A percentile compares a stretch with the other conserved stretches of the same genome.
phyloP scores from a whole-genome alignment of 768 basidiomycete genomes.

The Termitomyces heimii region DNA sequence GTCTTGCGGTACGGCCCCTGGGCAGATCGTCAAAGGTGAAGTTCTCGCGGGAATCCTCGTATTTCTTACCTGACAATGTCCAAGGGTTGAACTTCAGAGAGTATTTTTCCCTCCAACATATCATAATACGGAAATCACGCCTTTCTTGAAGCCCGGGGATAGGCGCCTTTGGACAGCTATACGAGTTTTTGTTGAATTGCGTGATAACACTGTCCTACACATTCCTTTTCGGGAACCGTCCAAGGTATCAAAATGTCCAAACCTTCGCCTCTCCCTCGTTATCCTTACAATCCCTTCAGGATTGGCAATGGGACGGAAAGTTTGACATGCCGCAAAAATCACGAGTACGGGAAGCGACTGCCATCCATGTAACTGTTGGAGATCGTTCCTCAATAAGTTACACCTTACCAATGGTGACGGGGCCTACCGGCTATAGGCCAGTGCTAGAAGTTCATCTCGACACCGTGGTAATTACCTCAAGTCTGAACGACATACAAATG shows the following conservation, averaged over 20 bases:
- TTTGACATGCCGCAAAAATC: conserved; percentile 40
- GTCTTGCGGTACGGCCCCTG: conserved; percentile 86
- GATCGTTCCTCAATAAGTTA: conserved; percentile 85
- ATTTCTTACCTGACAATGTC: conserved; percentile 1
- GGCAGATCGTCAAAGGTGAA: conserved; percentile 88
- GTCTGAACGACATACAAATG: conserved; percentile 82
- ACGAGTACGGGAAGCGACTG: conserved; percentile 59
- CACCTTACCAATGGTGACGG: conserved; percentile 75
- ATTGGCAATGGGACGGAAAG: conserved; percentile 89
- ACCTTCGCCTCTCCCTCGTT: not conserved
- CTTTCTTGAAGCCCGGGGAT: conserved; percentile 67
- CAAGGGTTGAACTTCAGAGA: conserved; percentile 68
- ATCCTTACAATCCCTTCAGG: conserved; percentile 31
- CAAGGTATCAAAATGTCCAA: conserved; percentile 43
- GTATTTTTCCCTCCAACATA: conserved; percentile 82
- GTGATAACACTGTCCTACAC: conserved; percentile 68
- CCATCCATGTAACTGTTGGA: conserved; percentile 68
- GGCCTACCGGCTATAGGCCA: conserved; percentile 70
- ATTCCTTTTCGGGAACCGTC: conserved; percentile 92
- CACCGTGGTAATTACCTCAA: conserved; percentile 70
- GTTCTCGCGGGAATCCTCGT: not conserved
- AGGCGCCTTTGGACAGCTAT: conserved; percentile 77
- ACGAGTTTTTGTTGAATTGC: conserved; percentile 76
- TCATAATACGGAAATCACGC: conserved; percentile 51
- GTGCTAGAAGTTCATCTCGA: conserved; percentile 80